Evolutionary conservation across 2,329 filamentous ascomycete species (phyloP), one percentile per base, ranked within the genome.

Genomic region (Pseudogymnoascus sp.): DNA sequence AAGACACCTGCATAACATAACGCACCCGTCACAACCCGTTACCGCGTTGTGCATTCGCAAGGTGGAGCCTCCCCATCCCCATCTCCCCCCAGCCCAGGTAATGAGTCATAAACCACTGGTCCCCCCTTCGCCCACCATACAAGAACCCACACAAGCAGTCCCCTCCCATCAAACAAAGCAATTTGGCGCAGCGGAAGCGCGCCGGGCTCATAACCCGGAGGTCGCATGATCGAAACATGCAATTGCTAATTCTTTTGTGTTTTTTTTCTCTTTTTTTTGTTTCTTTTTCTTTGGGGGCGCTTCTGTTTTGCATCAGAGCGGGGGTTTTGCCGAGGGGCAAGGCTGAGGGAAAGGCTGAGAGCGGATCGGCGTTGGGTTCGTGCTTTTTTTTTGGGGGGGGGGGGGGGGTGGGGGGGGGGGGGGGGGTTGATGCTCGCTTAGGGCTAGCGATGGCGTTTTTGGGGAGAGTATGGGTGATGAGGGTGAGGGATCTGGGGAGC

Each of bases 191-290:
- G 61, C 42, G 64, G 64, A 65, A 65, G 64, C 64, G 64, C 64
- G 64, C 64, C 61, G 62, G 64, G 64, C 64, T 65, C 64, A 65
- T 65, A 65, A 65, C 64, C 64, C 62, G 53, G 64, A 65, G 64
- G 64, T 65, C 61, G 35, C 61, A 35, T 24, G 64, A 63, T 65
- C 64, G 61, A 65, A 61, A 63, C 64, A 62, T 42, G 64, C 53
- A 59, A 59, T 59, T 59, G 53, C 53, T 59, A 59, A 19, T 38
- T 19, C n/a, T 59, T 59, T 59, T 59, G 29, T 50, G 13, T 14
- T 26, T 26, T 50, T 50, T 47, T 47, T 47, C 1, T 19, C 10
- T 42, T 21, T 44, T 13, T 13, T 44, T 19, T 26, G 4, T 14
- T 47, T n/a, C 21, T 8, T 42, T 26, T 47, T 26, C 24, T 26